Evolutionary conservation across 371 early-diverging fungal species (phyloP).

Genomic region (Conidiobolus incongruus): DNA sequence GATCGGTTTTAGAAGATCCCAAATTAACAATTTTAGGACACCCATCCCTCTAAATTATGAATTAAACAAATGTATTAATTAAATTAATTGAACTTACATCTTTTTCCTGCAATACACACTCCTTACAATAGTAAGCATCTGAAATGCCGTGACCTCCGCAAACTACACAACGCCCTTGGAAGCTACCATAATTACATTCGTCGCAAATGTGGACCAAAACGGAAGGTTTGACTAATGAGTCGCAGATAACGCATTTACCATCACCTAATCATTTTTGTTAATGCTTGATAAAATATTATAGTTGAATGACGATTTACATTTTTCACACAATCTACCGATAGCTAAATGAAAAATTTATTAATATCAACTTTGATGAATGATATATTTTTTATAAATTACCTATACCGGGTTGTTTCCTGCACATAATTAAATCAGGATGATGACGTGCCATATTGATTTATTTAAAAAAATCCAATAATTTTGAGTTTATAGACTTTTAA

Average conservation of each 20-base stretch:
- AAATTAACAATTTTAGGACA: conserved; percentile 90
- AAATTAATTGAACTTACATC: conserved; percentile 28
- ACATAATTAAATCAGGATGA: conserved; percentile 87
- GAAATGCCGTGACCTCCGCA: conserved; percentile 81
- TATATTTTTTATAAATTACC: too few relatives aligned
- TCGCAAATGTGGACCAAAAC: conserved; percentile 84
- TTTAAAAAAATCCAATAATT: too few relatives aligned
- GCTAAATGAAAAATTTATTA: conserved; percentile 14
- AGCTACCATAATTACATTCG: conserved; percentile 88
- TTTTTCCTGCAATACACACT: conserved; percentile 77
- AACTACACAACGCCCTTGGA: conserved; percentile 77
- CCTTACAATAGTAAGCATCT: conserved; percentile 92
- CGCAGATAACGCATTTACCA: conserved; percentile 89
- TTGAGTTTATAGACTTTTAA: too few relatives aligned
- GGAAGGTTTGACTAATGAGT: conserved; percentile 27
- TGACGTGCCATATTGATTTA: conserved; percentile 67
- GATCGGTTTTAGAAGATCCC: conserved; percentile 60
- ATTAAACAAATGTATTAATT: neutral
- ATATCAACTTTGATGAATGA: neutral
- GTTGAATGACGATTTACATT: conserved; percentile 14
- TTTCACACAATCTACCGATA: conserved; percentile 87
- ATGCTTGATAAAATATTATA: neutral
- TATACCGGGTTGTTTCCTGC: conserved; percentile 93
- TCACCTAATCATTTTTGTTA: conserved; percentile 16
- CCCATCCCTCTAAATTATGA: conserved; percentile 52